phyloP scores from a whole-genome alignment of 2,329 filamentous ascomycete species.

The Pseudodiploospora longispora region DNA sequence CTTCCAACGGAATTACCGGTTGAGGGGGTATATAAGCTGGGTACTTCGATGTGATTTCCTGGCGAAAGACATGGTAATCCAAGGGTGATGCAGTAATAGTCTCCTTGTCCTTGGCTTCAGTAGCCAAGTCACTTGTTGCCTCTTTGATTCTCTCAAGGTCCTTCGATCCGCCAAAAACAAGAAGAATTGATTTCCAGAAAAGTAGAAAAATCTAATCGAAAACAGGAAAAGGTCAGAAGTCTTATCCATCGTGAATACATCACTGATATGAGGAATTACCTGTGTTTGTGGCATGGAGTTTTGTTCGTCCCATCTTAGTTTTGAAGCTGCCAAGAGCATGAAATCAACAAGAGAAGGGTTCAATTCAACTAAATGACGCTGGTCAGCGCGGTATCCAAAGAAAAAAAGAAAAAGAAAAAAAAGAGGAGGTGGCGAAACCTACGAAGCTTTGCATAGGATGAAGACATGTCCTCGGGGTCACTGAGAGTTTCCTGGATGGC shows the following conservation, averaged over 20 bases:
- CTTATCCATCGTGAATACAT: background rate
- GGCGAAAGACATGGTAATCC: constrained; percentile 92
- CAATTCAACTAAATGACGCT: constrained; percentile 38
- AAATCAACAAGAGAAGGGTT: constrained; percentile 63
- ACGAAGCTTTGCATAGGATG: constrained; percentile 43
- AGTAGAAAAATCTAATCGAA: constrained; percentile 60
- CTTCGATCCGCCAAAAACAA: constrained; percentile 72
- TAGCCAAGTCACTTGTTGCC: constrained; percentile 53
- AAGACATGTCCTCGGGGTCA: constrained; percentile 39
- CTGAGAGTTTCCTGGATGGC: constrained; percentile 49
- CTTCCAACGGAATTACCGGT: constrained; percentile 74
- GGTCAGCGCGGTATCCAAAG: constrained; percentile 8
- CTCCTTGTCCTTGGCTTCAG: constrained; percentile 59
- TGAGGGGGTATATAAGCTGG: constrained; percentile 89
- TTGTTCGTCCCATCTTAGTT: constrained; percentile 65
- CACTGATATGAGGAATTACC: constrained; percentile 30
- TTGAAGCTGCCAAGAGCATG: constrained; percentile 61
- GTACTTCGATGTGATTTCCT: constrained; percentile 97
- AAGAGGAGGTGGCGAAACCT: constrained; percentile 21
- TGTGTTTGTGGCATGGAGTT: constrained; percentile 53
- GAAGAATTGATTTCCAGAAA: constrained; percentile 84
- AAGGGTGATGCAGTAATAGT: constrained; percentile 87
- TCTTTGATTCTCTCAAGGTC: constrained; percentile 68
- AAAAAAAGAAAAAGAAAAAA: background rate
- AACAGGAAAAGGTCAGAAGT: constrained; percentile 10